These are phyloP conservation scores for Curvularia hawaiiensis DNA, from an alignment of 2,329 filamentous ascomycete genomes.

Conservation along the genomic window DNA sequence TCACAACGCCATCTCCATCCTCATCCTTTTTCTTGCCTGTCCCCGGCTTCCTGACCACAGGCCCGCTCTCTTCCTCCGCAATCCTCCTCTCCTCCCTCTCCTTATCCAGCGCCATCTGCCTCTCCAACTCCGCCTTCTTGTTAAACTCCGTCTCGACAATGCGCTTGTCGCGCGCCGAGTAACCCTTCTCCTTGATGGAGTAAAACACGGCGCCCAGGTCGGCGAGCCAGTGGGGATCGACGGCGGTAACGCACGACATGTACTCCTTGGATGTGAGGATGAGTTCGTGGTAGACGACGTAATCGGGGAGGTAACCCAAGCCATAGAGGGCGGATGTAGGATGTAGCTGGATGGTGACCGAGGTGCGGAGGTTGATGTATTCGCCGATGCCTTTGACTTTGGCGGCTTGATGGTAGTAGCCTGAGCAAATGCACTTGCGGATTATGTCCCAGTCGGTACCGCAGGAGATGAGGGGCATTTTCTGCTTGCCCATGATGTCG, in stretches of 20 bases:
- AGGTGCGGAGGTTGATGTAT: slow-evolving; percentile 95
- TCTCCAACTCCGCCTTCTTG: slow-evolving; percentile 88
- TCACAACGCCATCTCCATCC: slow-evolving; percentile 48
- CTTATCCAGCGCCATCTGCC: slow-evolving; percentile 88
- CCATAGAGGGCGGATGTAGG: slow-evolving; percentile 94
- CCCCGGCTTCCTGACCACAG: slow-evolving; percentile 32
- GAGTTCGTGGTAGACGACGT: slow-evolving; percentile 96
- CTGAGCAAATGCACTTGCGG: slow-evolving; percentile 94
- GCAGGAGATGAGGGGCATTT: slow-evolving; percentile 85
- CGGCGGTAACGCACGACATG: slow-evolving; percentile 94
- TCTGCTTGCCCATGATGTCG: slow-evolving; percentile 93
- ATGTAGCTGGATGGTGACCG: slow-evolving; percentile 91
- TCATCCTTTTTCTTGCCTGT: slow-evolving; percentile 37
- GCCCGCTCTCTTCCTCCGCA: slow-evolving; percentile 42
- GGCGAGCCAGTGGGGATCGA: slow-evolving; percentile 96
- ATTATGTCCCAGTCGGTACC: slow-evolving; percentile 98
- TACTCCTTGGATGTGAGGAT: slow-evolving; percentile 97
- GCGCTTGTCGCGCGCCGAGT: slow-evolving; percentile 82
- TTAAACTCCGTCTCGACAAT: slow-evolving; percentile 93
- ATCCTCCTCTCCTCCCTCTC: slow-evolving; percentile 64
- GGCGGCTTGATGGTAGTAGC: slow-evolving; percentile 97
- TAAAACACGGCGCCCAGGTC: slow-evolving; percentile 98
- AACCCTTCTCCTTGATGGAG: slow-evolving; percentile 96
- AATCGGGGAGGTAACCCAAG: slow-evolving; percentile 90
- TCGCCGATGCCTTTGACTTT: slow-evolving; percentile 96